A percentile compares a stretch with the other conserved stretches of the same genome.
Conservation (phyloP, 768 basidiomycete species). For the Kwoniella sp. region DNA sequence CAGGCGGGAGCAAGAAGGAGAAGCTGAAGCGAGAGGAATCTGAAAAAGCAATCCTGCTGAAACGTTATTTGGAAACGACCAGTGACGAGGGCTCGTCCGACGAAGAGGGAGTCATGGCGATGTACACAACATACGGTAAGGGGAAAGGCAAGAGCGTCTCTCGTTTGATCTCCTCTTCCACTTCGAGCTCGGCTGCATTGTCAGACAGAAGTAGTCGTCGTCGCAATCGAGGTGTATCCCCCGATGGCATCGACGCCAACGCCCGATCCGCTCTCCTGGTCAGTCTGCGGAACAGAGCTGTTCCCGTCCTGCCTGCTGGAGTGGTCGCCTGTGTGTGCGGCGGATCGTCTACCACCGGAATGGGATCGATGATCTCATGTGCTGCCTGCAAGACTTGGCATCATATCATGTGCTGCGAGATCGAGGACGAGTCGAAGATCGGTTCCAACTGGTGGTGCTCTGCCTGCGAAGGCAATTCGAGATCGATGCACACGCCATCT, state of each 20-base stretch:
- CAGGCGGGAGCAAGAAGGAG: constrained; percentile 34
- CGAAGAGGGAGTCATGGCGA: constrained; percentile 27
- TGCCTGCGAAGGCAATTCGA: constrained; percentile 21
- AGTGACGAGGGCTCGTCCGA: constrained; percentile 41
- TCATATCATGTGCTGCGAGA: constrained; percentile 41
- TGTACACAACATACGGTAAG: constrained; percentile 17
- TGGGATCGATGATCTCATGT: constrained; percentile 43
- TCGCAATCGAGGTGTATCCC: constrained; percentile 1
- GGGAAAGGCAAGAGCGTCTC: constrained; percentile 44
- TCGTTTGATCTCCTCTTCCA: constrained; percentile 22
- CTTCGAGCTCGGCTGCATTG: constrained; percentile 4
- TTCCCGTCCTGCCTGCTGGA: constrained; percentile 30
- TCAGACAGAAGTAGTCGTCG: neutral
- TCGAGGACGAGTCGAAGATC: constrained; percentile 37
- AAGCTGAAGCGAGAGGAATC: constrained; percentile 29
- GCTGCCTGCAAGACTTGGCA: constrained; percentile 46
- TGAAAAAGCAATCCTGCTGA: constrained; percentile 32
- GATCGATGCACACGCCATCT: constrained; percentile 28
- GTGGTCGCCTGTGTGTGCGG: constrained; percentile 41
- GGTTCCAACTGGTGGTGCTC: constrained; percentile 45
- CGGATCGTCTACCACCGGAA: constrained; percentile 23
- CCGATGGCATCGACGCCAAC: constrained; percentile 27
- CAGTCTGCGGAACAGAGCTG: constrained; percentile 32
- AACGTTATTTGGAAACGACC: constrained; percentile 41
- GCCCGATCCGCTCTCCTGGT: constrained; percentile 40